Base-by-base conservation (phyloP, 2,329 filamentous ascomycete genomes). In the Arthrobotrys sinensis region DNA sequence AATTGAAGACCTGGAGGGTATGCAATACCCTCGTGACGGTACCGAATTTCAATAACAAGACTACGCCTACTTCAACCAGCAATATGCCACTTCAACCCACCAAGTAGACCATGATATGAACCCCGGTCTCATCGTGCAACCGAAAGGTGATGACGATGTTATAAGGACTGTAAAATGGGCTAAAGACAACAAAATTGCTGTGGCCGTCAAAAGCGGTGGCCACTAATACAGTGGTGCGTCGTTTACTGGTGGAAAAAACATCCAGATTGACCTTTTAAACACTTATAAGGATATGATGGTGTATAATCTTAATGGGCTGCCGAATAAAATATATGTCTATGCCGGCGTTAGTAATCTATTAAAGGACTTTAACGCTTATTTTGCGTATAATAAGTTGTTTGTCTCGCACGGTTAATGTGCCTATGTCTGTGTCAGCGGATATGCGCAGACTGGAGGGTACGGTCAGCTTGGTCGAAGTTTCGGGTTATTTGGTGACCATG, bases 371-470 rank as follows among this genome's bases (percentile, higher is more conserved):
- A 53, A 65, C n/a, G 60, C 45, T 3, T 64, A 45, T 14, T 46
- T 72, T 28, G 21, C 34, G 4, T 19, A 64, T 16, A 53, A 72
- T 12, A 45, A 45, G 10, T 12, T 63, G 6, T 71, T 71, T 16
- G 50, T 72, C 21, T 28, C 68, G 87, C 68, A 72, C 11, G 68
- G 68, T 14, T 32, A 64, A 16, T 72, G 68, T 21, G 46, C 36
- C 1, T 53, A 55, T 34, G 68, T 65, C 3, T 38, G 24, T 80
- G 79, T 87, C 0, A 86, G 86, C 5, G 86, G 86, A 0, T 86
- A 87, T 69, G 86, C 83, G 0, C 86, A 87, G 75, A 86, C 86
- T 0, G 86, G 86, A 28, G 86, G 86, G 2, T 87, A 86, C 57
- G 86, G 86, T 0, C 85, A 86, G 71, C 82, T 87, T 0, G 85